phyloP scores from a whole-genome alignment of 305 asterid species.

The Fraxinus nigra region DNA sequence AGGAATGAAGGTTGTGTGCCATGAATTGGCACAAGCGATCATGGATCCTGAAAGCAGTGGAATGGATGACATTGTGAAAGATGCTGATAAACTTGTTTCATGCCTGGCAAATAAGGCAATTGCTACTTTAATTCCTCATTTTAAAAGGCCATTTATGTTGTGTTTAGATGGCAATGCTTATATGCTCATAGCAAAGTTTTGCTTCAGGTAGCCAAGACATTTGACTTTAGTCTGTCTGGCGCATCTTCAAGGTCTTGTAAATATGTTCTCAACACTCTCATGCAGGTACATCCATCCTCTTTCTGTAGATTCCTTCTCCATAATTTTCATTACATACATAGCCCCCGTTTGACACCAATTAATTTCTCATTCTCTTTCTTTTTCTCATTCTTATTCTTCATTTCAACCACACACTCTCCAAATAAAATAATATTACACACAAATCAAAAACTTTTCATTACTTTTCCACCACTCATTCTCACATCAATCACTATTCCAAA shows the following conservation, averaged over 20 bases:
- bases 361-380: no score
- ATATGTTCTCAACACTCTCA: constrained; percentile 96
- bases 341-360: no score
- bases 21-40: constrained; percentile 77
- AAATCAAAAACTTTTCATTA: no score
- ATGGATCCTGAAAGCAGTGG: constrained; percentile 81
- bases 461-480: no score
- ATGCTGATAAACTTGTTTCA: constrained; percentile 94
- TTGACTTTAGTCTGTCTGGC: constrained; percentile 90
- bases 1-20: constrained; percentile 99
- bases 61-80: constrained; percentile 79
- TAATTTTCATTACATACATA: not conserved
- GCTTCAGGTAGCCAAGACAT: constrained; percentile 88
- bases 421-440: no score
- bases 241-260: constrained; percentile 99
- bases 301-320: not conserved
- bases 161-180: constrained; percentile 15
- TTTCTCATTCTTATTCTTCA: no score
- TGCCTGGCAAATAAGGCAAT: constrained; percentile 92
- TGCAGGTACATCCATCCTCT: constrained; percentile 60
- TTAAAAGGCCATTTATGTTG: constrained; percentile 12
- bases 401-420: no score
- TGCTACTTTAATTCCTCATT: constrained; percentile 6
- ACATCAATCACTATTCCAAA: no score
- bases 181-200: constrained; percentile 19